Evolutionary conservation across 2,329 filamentous ascomycete genomes (phyloP).

Genomic region (Colletotrichum acutatum): DNA sequence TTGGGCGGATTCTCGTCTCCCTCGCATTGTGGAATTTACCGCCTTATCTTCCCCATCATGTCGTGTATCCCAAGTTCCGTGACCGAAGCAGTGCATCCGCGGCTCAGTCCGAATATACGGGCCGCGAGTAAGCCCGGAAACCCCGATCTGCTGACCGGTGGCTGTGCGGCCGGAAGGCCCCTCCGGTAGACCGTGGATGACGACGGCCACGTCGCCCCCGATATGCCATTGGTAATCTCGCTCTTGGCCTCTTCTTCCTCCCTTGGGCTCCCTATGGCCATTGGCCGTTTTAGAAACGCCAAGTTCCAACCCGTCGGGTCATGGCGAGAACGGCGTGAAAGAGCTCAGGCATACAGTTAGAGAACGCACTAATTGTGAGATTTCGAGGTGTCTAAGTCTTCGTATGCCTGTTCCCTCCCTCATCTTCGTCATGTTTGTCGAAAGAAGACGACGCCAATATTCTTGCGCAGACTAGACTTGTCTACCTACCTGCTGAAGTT

Average conservation of each 20-base stretch:
- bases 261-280: no score
- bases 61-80: no score
- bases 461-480: background rate
- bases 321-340: constrained; percentile 57
- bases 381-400: constrained; percentile 45
- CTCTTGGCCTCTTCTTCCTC: background rate
- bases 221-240: constrained; percentile 42
- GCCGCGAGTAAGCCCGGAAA: constrained; percentile 45
- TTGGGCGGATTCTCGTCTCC: constrained; percentile 41
- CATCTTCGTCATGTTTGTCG: constrained; percentile 48
- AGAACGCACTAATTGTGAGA: constrained; percentile 51
- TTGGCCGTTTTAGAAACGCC: constrained; percentile 56
- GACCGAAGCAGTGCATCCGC: constrained; percentile 50
- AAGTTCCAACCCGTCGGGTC: constrained; percentile 43
- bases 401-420: no score
- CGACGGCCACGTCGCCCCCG: constrained; percentile 41
- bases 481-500: no score
- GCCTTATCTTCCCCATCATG: no score
- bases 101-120: constrained; percentile 42
- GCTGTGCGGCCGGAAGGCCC: constrained; percentile 54
- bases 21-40: no score
- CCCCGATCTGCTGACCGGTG: constrained; percentile 43
- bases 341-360: constrained; percentile 58
- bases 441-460: constrained; percentile 48
- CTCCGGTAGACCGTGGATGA: constrained; percentile 50